phyloP scores from a whole-genome alignment of 2,329 filamentous ascomycete genomes.

The Ceratocystis harringtonii region DNA sequence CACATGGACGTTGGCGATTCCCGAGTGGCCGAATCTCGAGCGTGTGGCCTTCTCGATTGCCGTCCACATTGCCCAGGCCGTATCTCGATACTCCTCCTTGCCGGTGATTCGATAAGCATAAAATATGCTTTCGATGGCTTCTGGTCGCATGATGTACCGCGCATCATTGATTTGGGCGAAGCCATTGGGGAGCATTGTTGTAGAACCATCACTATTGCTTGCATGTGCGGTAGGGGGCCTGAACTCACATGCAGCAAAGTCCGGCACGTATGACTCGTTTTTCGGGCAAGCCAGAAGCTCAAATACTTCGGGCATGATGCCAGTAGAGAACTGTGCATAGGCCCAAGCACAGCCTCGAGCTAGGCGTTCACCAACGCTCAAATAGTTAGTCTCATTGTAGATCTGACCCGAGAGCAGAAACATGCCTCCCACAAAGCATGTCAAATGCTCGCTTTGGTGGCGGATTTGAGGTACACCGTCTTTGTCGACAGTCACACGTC shows the following conservation, averaged over 20 bases:
- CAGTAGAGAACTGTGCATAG: constrained; percentile 40
- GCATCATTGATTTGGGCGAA: constrained; percentile 40
- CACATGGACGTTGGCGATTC: constrained; percentile 28
- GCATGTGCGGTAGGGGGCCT: constrained; percentile 19
- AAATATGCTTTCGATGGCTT: constrained; percentile 57
- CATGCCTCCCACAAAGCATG: constrained; percentile 52
- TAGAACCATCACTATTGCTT: constrained; percentile 4
- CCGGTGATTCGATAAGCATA: constrained; percentile 39
- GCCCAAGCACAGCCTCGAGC: constrained; percentile 50
- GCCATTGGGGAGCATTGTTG: constrained; percentile 31
- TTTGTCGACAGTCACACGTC: constrained; percentile 21
- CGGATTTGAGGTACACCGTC: neutral
- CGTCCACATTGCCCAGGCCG: constrained; percentile 39
- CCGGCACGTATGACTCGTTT: constrained; percentile 20
- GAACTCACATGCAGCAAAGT: constrained; percentile 22
- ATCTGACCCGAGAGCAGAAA: constrained; percentile 49
- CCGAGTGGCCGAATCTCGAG: constrained; percentile 34
- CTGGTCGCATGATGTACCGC: constrained; percentile 53
- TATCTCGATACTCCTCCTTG: constrained; percentile 32
- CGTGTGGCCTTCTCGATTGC: constrained; percentile 31
- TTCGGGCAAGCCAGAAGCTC: constrained; percentile 31
- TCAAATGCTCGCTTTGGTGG: constrained; percentile 34
- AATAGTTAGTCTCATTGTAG: constrained; percentile 35
- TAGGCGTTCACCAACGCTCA: constrained; percentile 42
- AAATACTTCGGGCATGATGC: constrained; percentile 47